Conservation (phyloP, 164 flowering plant species). For the Vitis rupestris region DNA sequence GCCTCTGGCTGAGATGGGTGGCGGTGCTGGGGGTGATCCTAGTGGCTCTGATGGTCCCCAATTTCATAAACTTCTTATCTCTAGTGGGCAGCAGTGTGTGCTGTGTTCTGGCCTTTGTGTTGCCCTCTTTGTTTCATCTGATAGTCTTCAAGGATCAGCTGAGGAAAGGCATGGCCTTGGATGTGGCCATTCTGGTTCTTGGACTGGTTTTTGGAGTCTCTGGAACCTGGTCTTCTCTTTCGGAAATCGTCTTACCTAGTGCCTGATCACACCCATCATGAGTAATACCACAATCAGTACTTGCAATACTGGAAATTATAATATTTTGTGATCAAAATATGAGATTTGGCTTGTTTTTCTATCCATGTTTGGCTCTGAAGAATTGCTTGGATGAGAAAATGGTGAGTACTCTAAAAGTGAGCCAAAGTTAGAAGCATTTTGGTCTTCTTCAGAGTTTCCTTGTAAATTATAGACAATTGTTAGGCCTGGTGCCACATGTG, state of each 20-base stretch:
- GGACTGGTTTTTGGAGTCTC: conserved; percentile 53
- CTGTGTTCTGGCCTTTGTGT: conserved; percentile 63
- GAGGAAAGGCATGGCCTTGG: conserved; percentile 30
- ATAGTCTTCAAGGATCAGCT: conserved; percentile 58
- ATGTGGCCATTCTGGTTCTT: conserved; percentile 42
- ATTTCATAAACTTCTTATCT: conserved; percentile 86
- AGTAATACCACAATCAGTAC: too few species aligned
- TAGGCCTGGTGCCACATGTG: too few species aligned
- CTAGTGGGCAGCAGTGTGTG: conserved; percentile 87
- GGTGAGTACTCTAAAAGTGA: too few species aligned
- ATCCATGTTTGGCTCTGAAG: too few species aligned
- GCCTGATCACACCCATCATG: too few species aligned
- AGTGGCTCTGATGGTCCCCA: conserved; percentile 78
- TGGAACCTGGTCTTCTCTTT: conserved; percentile 58
- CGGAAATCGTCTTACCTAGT: conserved; percentile 36
- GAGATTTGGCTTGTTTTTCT: too few species aligned
- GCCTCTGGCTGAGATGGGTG: conserved; percentile 72
- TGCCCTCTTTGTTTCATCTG: conserved; percentile 80
- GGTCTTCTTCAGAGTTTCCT: too few species aligned
- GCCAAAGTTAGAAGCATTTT: too few species aligned
- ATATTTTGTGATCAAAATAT: too few species aligned
- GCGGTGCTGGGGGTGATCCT: conserved; percentile 61
- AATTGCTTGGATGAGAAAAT: too few species aligned
- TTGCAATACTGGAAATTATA: too few species aligned
- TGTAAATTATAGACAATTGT: too few species aligned